Evolutionary conservation across 2,329 filamentous ascomycete species (phyloP).

Genomic region (Sporothrix variecibatus): DNA sequence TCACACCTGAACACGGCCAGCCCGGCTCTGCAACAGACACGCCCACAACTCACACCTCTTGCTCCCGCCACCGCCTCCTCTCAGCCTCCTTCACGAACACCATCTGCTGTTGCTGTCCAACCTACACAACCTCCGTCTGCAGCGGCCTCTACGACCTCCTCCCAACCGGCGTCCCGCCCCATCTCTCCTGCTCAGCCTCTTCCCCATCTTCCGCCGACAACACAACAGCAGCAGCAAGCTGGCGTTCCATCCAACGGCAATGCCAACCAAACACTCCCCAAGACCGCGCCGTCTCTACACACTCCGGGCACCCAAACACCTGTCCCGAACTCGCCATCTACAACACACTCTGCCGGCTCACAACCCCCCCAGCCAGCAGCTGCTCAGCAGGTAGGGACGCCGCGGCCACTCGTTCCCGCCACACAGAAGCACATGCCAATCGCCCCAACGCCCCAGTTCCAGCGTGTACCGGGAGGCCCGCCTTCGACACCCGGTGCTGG

Average conservation of each 20-base stretch:
- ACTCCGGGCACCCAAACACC: slow-evolving; percentile 1
- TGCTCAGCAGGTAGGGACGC: background rate
- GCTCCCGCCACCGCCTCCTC: background rate
- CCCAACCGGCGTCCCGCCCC: slow-evolving; percentile 14
- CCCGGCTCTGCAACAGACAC: slow-evolving; percentile 1
- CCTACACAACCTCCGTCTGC: background rate
- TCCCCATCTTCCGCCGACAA: background rate
- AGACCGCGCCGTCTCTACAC: background rate
- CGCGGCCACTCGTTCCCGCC: slow-evolving; percentile 17
- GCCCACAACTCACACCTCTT: background rate
- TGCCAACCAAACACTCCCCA: background rate
- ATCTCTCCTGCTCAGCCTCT: slow-evolving; percentile 4
- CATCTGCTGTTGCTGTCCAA: background rate
- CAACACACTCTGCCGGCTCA: background rate
- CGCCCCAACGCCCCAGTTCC: background rate
- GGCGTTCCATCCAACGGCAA: background rate
- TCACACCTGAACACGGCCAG: background rate
- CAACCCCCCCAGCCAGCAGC: background rate
- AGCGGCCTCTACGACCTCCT: background rate
- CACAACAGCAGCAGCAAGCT: background rate
- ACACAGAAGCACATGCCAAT: slow-evolving; percentile 20
- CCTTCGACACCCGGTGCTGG: background rate
- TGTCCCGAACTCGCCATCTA: background rate
- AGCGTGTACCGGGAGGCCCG: background rate
- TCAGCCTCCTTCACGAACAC: background rate